Base-by-base conservation (phyloP, 2,329 filamentous ascomycete genomes). In the Xylaria sp. region DNA sequence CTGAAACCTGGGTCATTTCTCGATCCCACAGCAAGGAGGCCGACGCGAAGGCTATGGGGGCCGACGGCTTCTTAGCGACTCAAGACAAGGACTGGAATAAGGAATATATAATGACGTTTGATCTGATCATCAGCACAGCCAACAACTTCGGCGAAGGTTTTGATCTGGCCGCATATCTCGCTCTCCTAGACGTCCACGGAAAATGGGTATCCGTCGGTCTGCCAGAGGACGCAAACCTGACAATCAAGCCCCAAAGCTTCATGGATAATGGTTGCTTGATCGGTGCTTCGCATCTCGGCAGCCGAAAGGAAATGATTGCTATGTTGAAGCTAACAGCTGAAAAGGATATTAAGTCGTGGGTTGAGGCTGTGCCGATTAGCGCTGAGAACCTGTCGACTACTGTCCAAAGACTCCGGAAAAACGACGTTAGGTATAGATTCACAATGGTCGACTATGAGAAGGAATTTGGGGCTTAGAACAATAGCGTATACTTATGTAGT, bases 171-270 rank as follows among this genome's bases (percentile, higher is more conserved):
- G 84, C 89, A 67, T 96, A 95, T 80, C 86, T 96, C 72, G 86
- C 85, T 64, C 85, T 93, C 71, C 84, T 96, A 75, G 92, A 94
- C 78, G 88, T 94, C 60, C 91, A 93, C 79, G 91, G 90, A 61
- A 85, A 84, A 73, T 95, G 91, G 87, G 86, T 94, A 75, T 91
- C 85, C 71, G 90, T 94, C 57, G 92, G 91, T 43, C 82, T 95
- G 72, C 92, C 92, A 2, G 91, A 93, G 74, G 89, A 92, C 65
- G 87, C 89, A 46, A 87, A 92, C 11, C 87, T 91, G 60, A 78
- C 82, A 57, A 83, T 95, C 68, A 88, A 86, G 78, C 89, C 90
- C 53, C 90, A 93, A 81, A 87, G 87, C 73, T 89, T 96, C 72
- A 83, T 92, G 63, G 77, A 77, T 67, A 96, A 94, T 78, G 92